phyloP scores from a whole-genome alignment of 2,329 filamentous ascomycete species.

The Fusarium circinatum region DNA sequence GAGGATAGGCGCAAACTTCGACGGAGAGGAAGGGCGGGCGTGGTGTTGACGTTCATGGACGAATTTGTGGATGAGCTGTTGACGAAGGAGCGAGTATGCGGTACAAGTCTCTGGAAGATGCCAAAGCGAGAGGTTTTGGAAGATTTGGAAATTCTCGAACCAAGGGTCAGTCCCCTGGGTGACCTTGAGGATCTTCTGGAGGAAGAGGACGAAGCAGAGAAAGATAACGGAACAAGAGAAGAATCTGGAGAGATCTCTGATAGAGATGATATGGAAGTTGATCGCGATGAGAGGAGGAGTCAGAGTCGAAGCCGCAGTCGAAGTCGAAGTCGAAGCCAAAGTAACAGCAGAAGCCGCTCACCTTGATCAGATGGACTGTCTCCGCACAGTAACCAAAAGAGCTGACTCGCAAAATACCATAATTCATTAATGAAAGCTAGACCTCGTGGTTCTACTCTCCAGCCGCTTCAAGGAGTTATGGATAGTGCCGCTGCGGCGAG shows the following conservation, averaged over 20 bases:
- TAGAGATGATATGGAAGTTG: constrained; percentile 54
- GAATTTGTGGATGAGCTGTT: constrained; percentile 94
- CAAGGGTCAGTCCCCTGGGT: constrained; percentile 83
- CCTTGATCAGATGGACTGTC: constrained; percentile 36
- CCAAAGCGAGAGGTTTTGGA: constrained; percentile 84
- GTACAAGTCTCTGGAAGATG: constrained; percentile 92
- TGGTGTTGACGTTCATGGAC: constrained; percentile 83
- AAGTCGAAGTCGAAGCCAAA: constrained; percentile 20
- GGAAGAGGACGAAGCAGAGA: constrained; percentile 63
- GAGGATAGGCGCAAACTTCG: constrained; percentile 86
- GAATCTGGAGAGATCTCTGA: constrained; percentile 55
- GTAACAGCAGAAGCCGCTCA: constrained; percentile 39
- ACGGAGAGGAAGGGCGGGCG: constrained; percentile 78
- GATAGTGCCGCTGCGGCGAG: not conserved
- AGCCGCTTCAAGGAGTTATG: not conserved
- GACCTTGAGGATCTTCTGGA: constrained; percentile 79
- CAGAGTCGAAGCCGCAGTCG: constrained; percentile 35
- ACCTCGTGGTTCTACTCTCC: no score
- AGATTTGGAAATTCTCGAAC: constrained; percentile 88
- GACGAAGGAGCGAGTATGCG: constrained; percentile 88
- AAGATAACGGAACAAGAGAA: constrained; percentile 46
- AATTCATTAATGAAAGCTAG: not conserved
- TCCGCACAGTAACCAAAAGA: not conserved
- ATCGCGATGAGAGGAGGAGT: constrained; percentile 45
- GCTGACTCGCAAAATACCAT: not conserved